A percentile compares a stretch with the other conserved stretches of the same genome.
Conservation (phyloP, 129 eudicot species). For the Oenanthe sinensis region DNA sequence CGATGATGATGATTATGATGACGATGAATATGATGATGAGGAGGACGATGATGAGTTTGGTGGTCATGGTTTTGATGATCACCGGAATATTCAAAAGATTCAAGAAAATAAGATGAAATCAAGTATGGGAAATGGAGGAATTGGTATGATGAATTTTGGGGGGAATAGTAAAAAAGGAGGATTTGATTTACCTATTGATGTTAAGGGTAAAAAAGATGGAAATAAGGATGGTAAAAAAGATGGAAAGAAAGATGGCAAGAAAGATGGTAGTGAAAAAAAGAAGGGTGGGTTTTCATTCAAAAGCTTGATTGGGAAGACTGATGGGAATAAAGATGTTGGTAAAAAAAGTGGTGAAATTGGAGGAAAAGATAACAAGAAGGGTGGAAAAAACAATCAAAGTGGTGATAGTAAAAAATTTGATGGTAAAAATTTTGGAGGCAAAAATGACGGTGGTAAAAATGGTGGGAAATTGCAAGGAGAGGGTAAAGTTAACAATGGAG, state of each 20-base stretch:
- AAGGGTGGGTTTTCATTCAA: constrained; percentile 12
- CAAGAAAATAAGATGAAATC: constrained; percentile 38
- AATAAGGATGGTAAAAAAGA: constrained; percentile 32
- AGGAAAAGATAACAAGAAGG: not conserved
- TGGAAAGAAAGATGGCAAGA: constrained; percentile 38
- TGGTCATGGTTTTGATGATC: constrained; percentile 40
- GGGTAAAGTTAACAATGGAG: constrained; percentile 11
- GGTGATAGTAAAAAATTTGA: constrained; percentile 15
- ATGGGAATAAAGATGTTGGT: not conserved
- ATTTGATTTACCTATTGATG: constrained; percentile 38
- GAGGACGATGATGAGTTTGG: constrained; percentile 47
- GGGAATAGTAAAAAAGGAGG: constrained; percentile 46
- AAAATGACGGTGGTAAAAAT: not conserved
- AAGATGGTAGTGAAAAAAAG: constrained; percentile 12
- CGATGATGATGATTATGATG: constrained; percentile 48
- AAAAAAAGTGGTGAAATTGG: not conserved
- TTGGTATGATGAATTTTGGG: constrained; percentile 37
- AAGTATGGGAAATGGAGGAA: constrained; percentile 29
- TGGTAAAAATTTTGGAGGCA: constrained; percentile 18
- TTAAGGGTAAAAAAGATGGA: constrained; percentile 53
- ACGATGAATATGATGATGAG: constrained; percentile 47
- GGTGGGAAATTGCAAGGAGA: not conserved
- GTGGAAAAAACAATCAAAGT: constrained; percentile 1
- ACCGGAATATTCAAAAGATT: constrained; percentile 15
- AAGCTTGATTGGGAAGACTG: constrained; percentile 6